A percentile compares a stretch with the other conserved stretches of the same genome.
Conservation (phyloP, 805 yeast species). For the Wickerhamiella lipophila region DNA sequence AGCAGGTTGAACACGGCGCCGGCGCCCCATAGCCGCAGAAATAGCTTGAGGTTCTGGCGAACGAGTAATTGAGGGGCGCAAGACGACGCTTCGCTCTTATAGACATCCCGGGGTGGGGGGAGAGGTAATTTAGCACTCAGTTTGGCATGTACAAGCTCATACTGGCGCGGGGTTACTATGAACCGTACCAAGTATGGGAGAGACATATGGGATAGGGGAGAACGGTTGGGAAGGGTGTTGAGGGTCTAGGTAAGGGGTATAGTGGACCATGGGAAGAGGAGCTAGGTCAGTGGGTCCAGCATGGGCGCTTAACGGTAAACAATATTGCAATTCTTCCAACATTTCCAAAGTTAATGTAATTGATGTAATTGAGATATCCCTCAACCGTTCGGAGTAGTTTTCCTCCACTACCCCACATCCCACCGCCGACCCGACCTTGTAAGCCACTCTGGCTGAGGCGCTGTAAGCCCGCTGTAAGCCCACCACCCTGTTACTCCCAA, state of each 20-base stretch:
- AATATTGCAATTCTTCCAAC: too few species aligned
- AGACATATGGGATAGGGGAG: background rate
- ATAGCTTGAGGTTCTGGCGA: conserved; percentile 20
- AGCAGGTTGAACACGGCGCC: conserved; percentile 11
- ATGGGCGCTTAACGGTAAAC: too few species aligned
- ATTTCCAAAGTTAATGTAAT: too few species aligned
- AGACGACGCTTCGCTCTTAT: conserved; percentile 9
- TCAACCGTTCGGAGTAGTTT: background rate
- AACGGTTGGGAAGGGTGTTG: background rate
- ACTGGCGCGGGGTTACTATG: conserved; percentile 21
- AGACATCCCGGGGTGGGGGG: conserved; percentile 12
- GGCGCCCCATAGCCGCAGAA: conserved; percentile 16
- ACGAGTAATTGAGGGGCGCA: conserved; percentile 18
- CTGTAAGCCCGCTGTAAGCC: too few species aligned
- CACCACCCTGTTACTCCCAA: too few species aligned
- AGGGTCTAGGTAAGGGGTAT: too few species aligned
- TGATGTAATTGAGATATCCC: too few species aligned
- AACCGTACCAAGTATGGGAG: conserved; percentile 20
- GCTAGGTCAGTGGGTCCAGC: too few species aligned
- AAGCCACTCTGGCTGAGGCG: too few species aligned
- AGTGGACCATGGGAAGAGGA: too few species aligned
- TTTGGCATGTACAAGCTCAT: conserved; percentile 11
- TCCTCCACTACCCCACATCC: background rate
- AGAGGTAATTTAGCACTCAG: conserved; percentile 9
- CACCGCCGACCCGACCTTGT: background rate